phyloP scores from a whole-genome alignment of 2,329 filamentous ascomycete species.

The Venturiaceae sp. region DNA sequence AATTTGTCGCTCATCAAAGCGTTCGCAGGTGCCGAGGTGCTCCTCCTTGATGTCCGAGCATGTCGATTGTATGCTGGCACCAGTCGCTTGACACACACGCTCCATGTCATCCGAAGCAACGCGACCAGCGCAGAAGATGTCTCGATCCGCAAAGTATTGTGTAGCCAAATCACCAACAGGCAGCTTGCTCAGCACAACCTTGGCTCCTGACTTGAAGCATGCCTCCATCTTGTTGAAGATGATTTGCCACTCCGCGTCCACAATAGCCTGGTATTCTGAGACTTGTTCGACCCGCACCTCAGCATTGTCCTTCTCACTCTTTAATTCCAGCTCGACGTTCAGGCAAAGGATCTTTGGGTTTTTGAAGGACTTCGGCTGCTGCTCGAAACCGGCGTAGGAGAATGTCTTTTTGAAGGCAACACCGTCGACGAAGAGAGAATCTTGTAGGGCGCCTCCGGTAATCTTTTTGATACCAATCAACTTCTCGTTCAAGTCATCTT shows the following conservation, averaged over 20 bases:
- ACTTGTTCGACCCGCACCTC: conserved; percentile 98
- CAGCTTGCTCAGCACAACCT: conserved; percentile 93
- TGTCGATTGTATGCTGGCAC: conserved; percentile 85
- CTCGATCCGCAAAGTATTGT: conserved; percentile 93
- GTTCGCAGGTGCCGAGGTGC: conserved; percentile 83
- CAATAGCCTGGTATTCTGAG: conserved; percentile 97
- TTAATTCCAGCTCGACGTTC: conserved; percentile 95
- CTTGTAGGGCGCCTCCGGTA: conserved; percentile 87
- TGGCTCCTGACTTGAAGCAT: conserved; percentile 84
- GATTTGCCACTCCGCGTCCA: conserved; percentile 99
- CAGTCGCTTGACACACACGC: conserved; percentile 88
- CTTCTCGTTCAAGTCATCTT: conserved; percentile 95
- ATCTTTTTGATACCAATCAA: conserved; percentile 98
- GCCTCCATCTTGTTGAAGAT: conserved; percentile 99
- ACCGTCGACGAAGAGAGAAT: conserved; percentile 93
- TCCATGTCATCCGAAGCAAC: conserved; percentile 90
- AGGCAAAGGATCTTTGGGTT: conserved; percentile 95
- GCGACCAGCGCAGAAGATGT: conserved; percentile 95
- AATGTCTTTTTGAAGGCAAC: conserved; percentile 99
- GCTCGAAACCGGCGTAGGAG: conserved; percentile 96
- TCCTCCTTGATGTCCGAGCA: conserved; percentile 88
- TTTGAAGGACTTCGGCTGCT: conserved; percentile 92
- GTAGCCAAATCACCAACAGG: conserved; percentile 96
- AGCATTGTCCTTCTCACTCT: conserved; percentile 98
- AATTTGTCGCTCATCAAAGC: conserved; percentile 93